Evolutionary conservation across 208 protist species (phyloP).

Genomic region (Acanthamoeba triangularis): DNA sequence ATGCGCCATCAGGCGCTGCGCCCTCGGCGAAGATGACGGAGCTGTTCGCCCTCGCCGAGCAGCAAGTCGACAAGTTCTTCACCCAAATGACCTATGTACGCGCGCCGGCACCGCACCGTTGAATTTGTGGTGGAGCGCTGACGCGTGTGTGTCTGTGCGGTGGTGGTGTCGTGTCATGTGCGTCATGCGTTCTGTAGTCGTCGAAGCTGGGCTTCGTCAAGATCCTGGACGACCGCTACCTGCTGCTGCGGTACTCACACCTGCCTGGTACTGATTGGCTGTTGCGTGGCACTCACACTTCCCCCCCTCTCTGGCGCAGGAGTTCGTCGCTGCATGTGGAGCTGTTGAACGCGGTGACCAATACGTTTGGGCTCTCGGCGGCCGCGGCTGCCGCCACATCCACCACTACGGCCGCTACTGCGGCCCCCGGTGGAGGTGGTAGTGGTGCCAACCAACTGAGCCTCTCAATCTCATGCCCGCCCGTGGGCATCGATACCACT

Average conservation of each 20-base stretch:
- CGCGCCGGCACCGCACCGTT: background rate
- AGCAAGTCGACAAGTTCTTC: constrained; percentile 56
- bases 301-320: background rate
- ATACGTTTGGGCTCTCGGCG: constrained; percentile 17
- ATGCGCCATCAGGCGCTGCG: background rate
- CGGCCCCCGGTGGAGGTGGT: too few species aligned
- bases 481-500: background rate
- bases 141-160: too few species aligned
- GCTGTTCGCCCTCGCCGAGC: constrained; percentile 28
- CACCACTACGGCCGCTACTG: too few species aligned
- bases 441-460: too few species aligned
- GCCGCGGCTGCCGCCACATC: background rate
- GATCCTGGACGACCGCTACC: constrained; percentile 1
- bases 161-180: too few species aligned
- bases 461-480: background rate
- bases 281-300: too few species aligned
- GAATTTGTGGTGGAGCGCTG: too few species aligned
- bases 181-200: too few species aligned
- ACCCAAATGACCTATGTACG: constrained; percentile 13
- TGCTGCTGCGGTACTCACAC: background rate
- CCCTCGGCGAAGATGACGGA: constrained; percentile 24
- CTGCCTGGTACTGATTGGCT: too few species aligned
- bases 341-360: constrained; percentile 32
- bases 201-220: constrained; percentile 16
- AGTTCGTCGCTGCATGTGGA: constrained; percentile 8